A percentile compares a stretch with the other conserved stretches of the same genome.
Conservation (phyloP, 2,329 filamentous ascomycete genomes). For the Trichoderma cornu-damae region DNA sequence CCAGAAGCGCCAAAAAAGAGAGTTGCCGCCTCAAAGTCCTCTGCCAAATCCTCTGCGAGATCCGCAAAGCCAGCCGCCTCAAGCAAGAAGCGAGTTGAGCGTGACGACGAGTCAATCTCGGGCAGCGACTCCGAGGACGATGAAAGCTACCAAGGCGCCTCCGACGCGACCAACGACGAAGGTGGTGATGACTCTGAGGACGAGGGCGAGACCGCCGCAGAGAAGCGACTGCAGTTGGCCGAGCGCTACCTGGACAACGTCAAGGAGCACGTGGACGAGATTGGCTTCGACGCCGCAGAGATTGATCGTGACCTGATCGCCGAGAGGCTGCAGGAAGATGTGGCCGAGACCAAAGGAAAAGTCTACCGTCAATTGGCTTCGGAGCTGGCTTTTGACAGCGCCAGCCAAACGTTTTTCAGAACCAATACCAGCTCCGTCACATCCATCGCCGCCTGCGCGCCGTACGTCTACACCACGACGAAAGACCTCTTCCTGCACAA, state of each 20-base stretch:
- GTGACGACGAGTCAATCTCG: constrained; percentile 80
- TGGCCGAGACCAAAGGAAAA: constrained; percentile 84
- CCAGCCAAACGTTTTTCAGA: constrained; percentile 67
- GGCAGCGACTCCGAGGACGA: constrained; percentile 73
- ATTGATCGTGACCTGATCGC: constrained; percentile 91
- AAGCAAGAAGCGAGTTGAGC: constrained; percentile 45
- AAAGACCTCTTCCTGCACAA: constrained; percentile 83
- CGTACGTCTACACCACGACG: constrained; percentile 80
- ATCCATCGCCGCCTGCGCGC: constrained; percentile 70
- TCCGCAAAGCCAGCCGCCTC: constrained; percentile 33
- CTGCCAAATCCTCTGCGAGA: constrained; percentile 35
- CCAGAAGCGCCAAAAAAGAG: constrained; percentile 56
- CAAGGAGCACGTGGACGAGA: constrained; percentile 71
- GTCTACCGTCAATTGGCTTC: constrained; percentile 76
- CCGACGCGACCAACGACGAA: constrained; percentile 43
- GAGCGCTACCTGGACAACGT: constrained; percentile 92
- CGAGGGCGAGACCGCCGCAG: constrained; percentile 82
- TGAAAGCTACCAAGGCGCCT: constrained; percentile 38
- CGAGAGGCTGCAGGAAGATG: constrained; percentile 83
- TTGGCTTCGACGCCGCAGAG: constrained; percentile 87
- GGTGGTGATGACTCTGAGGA: constrained; percentile 54
- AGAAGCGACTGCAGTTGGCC: constrained; percentile 78
- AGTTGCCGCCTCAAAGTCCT: constrained; percentile 43
- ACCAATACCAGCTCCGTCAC: constrained; percentile 75
- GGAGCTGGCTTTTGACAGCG: constrained; percentile 63